Percentiles rank a stretch among this genome's conserved stretches.
Conservation (phyloP, 805 yeast genomes). For the Lipomyces yamanashiensis region DNA sequence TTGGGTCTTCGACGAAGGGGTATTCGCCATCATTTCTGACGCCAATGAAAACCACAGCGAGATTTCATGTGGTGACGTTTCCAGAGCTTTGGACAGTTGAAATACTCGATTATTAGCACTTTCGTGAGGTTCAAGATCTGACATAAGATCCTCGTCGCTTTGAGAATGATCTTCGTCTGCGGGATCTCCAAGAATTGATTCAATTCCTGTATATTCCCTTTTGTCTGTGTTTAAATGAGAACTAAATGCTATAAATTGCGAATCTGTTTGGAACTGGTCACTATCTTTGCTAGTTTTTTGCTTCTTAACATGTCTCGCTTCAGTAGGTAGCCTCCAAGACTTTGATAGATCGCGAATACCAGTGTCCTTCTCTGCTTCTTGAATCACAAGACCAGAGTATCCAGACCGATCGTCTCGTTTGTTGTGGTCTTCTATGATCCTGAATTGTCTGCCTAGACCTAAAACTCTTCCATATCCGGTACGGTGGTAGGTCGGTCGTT, state of each 20-base stretch:
- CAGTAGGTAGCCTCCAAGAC: not conserved
- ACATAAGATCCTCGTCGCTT: not conserved
- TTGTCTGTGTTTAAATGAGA: not conserved
- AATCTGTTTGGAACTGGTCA: not conserved
- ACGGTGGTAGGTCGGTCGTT: constrained; percentile 19
- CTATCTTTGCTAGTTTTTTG: not conserved
- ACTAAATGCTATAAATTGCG: not conserved
- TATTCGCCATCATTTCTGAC: constrained; percentile 11
- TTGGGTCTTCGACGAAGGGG: not conserved
- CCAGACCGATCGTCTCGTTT: not conserved
- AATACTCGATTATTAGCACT: not conserved
- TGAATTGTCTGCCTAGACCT: constrained; percentile 16
- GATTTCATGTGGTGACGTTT: constrained; percentile 14
- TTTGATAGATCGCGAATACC: not conserved
- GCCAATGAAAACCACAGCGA: constrained; percentile 25
- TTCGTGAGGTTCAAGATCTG: constrained; percentile 13
- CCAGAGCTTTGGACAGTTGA: constrained; percentile 19
- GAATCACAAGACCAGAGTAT: constrained; percentile 1
- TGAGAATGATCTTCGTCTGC: not conserved
- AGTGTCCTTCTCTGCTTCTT: not conserved
- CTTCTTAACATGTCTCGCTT: not conserved
- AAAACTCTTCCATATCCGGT: constrained; percentile 25
- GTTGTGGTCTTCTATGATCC: constrained; percentile 2
- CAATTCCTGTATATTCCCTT: not conserved
- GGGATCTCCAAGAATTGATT: not conserved